Conservation (phyloP, 495 filamentous ascomycete genomes). For the Xylaria cubensis region DNA sequence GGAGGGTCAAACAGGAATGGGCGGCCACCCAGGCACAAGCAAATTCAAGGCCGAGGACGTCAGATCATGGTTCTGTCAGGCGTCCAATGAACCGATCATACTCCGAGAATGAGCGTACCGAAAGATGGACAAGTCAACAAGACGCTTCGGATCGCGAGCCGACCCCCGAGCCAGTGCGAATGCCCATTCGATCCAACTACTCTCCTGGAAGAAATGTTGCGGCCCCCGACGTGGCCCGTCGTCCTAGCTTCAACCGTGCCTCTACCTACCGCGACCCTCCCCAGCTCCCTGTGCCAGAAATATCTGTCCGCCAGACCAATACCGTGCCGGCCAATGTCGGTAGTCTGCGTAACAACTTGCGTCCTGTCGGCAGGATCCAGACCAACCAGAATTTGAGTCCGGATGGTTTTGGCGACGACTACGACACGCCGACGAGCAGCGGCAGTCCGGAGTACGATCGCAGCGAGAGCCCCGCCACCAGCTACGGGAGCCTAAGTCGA, state of each 20-base stretch:
- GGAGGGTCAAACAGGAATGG: slow-evolving; percentile 59
- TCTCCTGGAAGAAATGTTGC: slow-evolving; percentile 50
- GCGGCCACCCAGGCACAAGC: slow-evolving; percentile 35
- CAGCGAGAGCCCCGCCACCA: slow-evolving; percentile 68
- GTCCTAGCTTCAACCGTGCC: slow-evolving; percentile 45
- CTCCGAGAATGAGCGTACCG: slow-evolving; percentile 49
- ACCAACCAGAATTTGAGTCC: slow-evolving; percentile 63
- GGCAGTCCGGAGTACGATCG: slow-evolving; percentile 66
- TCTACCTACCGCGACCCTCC: slow-evolving; percentile 47
- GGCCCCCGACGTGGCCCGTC: slow-evolving; percentile 54
- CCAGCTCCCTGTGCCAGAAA: slow-evolving; percentile 38
- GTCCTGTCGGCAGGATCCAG: slow-evolving; percentile 49
- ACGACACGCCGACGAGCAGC: slow-evolving; percentile 66
- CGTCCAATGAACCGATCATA: slow-evolving; percentile 49
- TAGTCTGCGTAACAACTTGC: slow-evolving; percentile 49
- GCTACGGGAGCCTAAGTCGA: slow-evolving; percentile 64
- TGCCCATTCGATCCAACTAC: slow-evolving; percentile 66
- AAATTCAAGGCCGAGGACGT: slow-evolving; percentile 35
- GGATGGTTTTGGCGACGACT: slow-evolving; percentile 69
- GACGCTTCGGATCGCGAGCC: slow-evolving; percentile 45
- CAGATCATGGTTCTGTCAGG: slow-evolving; percentile 29
- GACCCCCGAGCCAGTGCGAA: slow-evolving; percentile 54
- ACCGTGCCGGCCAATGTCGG: slow-evolving; percentile 44
- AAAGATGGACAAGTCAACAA: slow-evolving; percentile 40
- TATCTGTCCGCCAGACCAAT: slow-evolving; percentile 38